These are phyloP conservation scores for Stephanocyclus meneghinianus DNA, from an alignment of 352 stramenopile genomes.

Conservation along the genomic window DNA sequence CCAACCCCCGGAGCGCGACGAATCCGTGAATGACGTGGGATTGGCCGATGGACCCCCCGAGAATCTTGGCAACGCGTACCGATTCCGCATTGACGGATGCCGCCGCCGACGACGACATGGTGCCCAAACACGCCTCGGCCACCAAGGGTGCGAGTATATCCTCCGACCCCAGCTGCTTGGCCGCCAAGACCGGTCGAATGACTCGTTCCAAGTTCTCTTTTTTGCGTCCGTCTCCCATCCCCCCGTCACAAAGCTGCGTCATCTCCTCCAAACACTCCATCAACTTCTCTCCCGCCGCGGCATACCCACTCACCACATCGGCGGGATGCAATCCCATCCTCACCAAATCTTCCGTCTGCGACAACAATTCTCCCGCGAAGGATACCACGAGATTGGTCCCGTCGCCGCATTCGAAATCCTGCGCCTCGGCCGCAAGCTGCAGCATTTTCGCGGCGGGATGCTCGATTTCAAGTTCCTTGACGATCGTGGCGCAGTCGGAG, in stretches of 20 bases:
- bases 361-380: slow-evolving; percentile 96
- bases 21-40: slow-evolving; percentile 97
- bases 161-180: slow-evolving; percentile 98
- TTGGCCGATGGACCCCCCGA: slow-evolving; percentile 92
- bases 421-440: slow-evolving; percentile 95
- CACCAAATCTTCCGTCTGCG: slow-evolving; percentile 94
- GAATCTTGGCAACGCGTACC: slow-evolving; percentile 97
- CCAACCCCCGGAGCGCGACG: slow-evolving; percentile 91
- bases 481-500: slow-evolving; percentile 97
- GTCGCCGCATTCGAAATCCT: slow-evolving; percentile 95
- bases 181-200: slow-evolving; percentile 92
- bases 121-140: slow-evolving; percentile 91
- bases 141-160: slow-evolving; percentile 92
- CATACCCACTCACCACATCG: slow-evolving; percentile 97
- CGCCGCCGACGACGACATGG: slow-evolving; percentile 80
- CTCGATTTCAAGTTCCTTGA: slow-evolving; percentile 96
- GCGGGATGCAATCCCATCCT: slow-evolving; percentile 91
- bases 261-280: slow-evolving; percentile 89
- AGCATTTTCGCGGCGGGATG: slow-evolving; percentile 98
- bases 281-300: slow-evolving; percentile 87
- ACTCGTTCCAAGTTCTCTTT: slow-evolving; percentile 86
- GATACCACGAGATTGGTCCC: slow-evolving; percentile 96
- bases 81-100: slow-evolving; percentile 95
- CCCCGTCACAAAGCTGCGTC: slow-evolving; percentile 74
- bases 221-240: slow-evolving; percentile 85